Conservation (phyloP, 2,329 filamentous ascomycete genomes). For the Phaeosphaeria sp. region DNA sequence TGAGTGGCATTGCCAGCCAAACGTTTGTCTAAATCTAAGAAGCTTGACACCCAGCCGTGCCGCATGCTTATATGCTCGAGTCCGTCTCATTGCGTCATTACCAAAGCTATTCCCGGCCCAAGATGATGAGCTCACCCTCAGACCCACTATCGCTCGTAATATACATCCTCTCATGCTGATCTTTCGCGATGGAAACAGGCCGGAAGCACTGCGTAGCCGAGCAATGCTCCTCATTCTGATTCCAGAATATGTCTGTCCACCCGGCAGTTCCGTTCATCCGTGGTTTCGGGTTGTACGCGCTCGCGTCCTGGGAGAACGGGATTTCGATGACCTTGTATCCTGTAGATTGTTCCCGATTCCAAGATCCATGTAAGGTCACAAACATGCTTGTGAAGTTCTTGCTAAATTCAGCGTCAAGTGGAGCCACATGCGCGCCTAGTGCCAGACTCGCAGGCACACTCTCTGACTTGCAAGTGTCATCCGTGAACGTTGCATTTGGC, state of each 20-base stretch:
- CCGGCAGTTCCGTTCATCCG: conserved; percentile 13
- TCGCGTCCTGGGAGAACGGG: conserved; percentile 17
- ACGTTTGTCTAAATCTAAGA: neutral
- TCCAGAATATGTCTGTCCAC: conserved; percentile 36
- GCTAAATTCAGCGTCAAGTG: conserved; percentile 36
- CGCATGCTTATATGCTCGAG: neutral
- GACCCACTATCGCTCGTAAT: conserved; percentile 36
- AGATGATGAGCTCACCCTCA: conserved; percentile 34
- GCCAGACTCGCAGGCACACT: conserved; percentile 26
- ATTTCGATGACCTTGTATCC: conserved; percentile 37
- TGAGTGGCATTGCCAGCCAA: neutral
- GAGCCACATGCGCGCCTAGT: conserved; percentile 34
- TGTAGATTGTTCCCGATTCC: conserved; percentile 28
- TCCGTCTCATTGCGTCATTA: neutral
- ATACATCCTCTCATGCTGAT: conserved; percentile 34
- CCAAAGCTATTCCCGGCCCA: conserved; percentile 24
- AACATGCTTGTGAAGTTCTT: conserved; percentile 30
- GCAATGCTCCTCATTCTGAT: conserved; percentile 28
- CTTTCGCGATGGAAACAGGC: conserved; percentile 34
- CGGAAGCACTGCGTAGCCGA: conserved; percentile 38
- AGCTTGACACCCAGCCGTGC: neutral
- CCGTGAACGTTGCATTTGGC: conserved; percentile 36
- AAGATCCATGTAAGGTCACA: conserved; percentile 38
- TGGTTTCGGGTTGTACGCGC: conserved; percentile 18
- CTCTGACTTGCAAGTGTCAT: conserved; percentile 28